Percentiles rank a stretch among this genome's conserved stretches.
These are phyloP conservation scores for Gossypium aridum DNA, from an alignment of 441 rosid genomes.

Conservation along the genomic window DNA sequence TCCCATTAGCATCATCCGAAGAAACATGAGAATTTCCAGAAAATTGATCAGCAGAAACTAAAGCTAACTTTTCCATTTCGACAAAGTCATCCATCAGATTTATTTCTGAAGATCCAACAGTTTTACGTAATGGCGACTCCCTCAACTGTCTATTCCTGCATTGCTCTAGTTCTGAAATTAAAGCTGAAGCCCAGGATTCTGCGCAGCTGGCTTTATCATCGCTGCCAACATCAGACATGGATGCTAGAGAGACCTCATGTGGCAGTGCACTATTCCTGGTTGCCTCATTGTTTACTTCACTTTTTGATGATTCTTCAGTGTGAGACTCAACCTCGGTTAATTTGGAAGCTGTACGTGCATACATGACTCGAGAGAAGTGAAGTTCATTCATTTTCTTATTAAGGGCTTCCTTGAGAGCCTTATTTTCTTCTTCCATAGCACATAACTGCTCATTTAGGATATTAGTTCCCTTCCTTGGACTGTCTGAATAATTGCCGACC, in stretches of 20 bases:
- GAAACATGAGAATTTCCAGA: constrained; percentile 37
- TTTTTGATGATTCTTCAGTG: constrained; percentile 45
- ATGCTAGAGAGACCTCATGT: constrained; percentile 39
- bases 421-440: constrained; percentile 81
- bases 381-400: constrained; percentile 62
- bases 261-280: constrained; percentile 31
- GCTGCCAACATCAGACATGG: constrained; percentile 49
- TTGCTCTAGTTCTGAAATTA: constrained; percentile 66
- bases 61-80: constrained; percentile 81
- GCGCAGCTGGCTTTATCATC: constrained; percentile 61
- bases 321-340: constrained; percentile 61
- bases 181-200: constrained; percentile 70
- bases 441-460: constrained; percentile 53
- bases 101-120: constrained; percentile 53
- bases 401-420: constrained; percentile 58
- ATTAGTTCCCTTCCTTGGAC: constrained; percentile 28
- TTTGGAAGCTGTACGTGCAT: constrained; percentile 52
- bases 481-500: constrained; percentile 25
- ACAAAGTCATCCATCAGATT: constrained; percentile 74
- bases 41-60: constrained; percentile 48
- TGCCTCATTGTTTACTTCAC: constrained; percentile 32
- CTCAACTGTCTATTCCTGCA: constrained; percentile 44
- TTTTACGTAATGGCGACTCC: constrained; percentile 29
- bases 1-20: constrained; percentile 25
- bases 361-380: constrained; percentile 55